Conservation (phyloP, 1,284 basidiomycete genomes). For the Cryptococcus wingfieldii region DNA sequence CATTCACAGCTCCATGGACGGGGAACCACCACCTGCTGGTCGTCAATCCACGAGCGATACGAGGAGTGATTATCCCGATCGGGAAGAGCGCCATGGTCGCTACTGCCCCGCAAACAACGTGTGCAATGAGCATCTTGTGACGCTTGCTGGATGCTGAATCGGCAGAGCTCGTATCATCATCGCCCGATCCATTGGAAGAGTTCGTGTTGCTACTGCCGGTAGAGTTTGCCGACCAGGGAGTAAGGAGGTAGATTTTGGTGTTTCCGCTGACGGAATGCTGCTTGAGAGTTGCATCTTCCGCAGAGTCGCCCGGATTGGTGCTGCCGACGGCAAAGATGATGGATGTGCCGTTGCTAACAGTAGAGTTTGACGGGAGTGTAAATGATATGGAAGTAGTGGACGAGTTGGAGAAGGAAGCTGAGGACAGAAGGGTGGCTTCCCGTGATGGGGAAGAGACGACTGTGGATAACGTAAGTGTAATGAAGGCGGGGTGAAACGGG, state of each 20-base stretch:
- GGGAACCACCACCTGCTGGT: constrained; percentile 56
- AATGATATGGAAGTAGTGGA: constrained; percentile 48
- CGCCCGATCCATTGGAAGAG: not conserved
- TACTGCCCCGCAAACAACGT: constrained; percentile 55
- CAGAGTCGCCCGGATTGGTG: constrained; percentile 49
- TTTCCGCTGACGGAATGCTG: constrained; percentile 52
- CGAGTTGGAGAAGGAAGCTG: constrained; percentile 43
- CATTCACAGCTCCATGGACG: constrained; percentile 54
- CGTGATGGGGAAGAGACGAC: constrained; percentile 51
- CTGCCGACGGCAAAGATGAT: constrained; percentile 56
- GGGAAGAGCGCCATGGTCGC: constrained; percentile 62
- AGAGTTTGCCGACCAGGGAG: constrained; percentile 19
- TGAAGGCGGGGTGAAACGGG: not conserved
- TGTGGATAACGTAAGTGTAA: constrained; percentile 5
- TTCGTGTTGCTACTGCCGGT: not conserved
- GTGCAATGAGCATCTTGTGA: constrained; percentile 55
- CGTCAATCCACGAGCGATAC: constrained; percentile 57
- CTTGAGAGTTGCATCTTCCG: constrained; percentile 48
- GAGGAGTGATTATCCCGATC: constrained; percentile 57
- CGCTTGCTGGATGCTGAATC: not conserved
- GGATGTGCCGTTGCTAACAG: constrained; percentile 45
- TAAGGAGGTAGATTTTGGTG: constrained; percentile 51
- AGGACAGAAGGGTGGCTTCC: constrained; percentile 49
- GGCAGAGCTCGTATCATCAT: not conserved
- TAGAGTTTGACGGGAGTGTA: constrained; percentile 52